Evolutionary conservation across 2,329 filamentous ascomycete genomes (phyloP).

Genomic region (Hysterium pulicare): DNA sequence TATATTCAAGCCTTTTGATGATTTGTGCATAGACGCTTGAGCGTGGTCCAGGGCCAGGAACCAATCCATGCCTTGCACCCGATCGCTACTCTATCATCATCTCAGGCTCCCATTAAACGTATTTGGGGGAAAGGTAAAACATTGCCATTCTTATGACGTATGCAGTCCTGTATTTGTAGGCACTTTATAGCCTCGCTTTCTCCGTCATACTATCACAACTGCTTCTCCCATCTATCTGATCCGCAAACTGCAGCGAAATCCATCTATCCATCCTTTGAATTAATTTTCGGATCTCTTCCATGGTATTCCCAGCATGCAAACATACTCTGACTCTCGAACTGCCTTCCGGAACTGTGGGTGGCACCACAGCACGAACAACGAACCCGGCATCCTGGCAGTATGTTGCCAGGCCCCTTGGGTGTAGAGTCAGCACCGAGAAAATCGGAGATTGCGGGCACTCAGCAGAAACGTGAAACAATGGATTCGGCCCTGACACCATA

Average conservation of each 20-base stretch:
- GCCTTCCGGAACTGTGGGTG: conserved; percentile 41
- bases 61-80: no score
- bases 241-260: conserved; percentile 12
- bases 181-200: conserved; percentile 2
- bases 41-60: no score
- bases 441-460: conserved; percentile 29
- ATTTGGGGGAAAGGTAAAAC: no score
- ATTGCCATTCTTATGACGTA: background rate
- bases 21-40: no score
- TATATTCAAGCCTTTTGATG: no score
- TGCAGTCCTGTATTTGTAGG: background rate
- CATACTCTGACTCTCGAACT: conserved; percentile 39
- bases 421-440: conserved; percentile 28
- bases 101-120: no score
- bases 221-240: conserved; percentile 1
- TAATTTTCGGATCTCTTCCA: conserved; percentile 32
- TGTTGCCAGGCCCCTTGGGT: conserved; percentile 25
- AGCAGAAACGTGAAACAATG: conserved; percentile 18
- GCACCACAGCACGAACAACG: conserved; percentile 37
- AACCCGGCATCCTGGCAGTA: conserved; percentile 26
- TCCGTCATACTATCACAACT: background rate
- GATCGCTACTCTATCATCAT: no score
- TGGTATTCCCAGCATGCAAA: conserved; percentile 42
- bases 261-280: conserved; percentile 29
- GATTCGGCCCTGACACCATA: background rate